These are phyloP conservation scores for Arachis hypogaea DNA, from an alignment of 306 rosid species.

Conservation along the genomic window DNA sequence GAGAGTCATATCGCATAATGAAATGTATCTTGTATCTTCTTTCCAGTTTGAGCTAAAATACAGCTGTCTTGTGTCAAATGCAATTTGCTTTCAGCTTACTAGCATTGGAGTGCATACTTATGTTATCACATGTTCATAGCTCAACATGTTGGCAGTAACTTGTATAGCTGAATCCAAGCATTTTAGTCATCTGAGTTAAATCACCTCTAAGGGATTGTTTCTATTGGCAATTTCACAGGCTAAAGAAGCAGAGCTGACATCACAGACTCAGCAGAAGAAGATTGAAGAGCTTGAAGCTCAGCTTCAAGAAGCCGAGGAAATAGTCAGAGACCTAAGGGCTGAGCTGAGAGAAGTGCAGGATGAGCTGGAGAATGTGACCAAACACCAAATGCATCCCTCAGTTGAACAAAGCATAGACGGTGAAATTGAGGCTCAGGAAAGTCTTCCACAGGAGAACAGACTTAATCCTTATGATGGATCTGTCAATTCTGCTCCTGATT, in stretches of 20 bases:
- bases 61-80: slow-evolving; percentile 9
- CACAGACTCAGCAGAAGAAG: slow-evolving; percentile 63
- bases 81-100: slow-evolving; percentile 7
- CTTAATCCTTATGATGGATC: slow-evolving; percentile 26
- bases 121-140: background rate
- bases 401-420: slow-evolving; percentile 46
- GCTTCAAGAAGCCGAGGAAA: slow-evolving; percentile 86
- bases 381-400: slow-evolving; percentile 42
- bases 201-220: slow-evolving; percentile 22
- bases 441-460: slow-evolving; percentile 36
- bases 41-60: slow-evolving; percentile 26
- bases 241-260: slow-evolving; percentile 59
- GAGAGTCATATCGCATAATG: slow-evolving; percentile 13
- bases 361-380: slow-evolving; percentile 62
- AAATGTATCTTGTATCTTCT: slow-evolving; percentile 10
- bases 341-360: slow-evolving; percentile 72
- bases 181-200: background rate
- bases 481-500: slow-evolving; percentile 36
- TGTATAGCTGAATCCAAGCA: slow-evolving; percentile 10
- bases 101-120: background rate
- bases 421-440: slow-evolving; percentile 41
- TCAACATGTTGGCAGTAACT: slow-evolving; percentile 14
- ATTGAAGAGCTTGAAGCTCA: slow-evolving; percentile 90
- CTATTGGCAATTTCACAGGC: slow-evolving; percentile 51
- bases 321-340: slow-evolving; percentile 76